Percentiles rank a stretch among this genome's conserved stretches.
Evolutionary conservation across 2,329 filamentous ascomycete genomes (phyloP).

Genomic region (Venturia asperata): DNA sequence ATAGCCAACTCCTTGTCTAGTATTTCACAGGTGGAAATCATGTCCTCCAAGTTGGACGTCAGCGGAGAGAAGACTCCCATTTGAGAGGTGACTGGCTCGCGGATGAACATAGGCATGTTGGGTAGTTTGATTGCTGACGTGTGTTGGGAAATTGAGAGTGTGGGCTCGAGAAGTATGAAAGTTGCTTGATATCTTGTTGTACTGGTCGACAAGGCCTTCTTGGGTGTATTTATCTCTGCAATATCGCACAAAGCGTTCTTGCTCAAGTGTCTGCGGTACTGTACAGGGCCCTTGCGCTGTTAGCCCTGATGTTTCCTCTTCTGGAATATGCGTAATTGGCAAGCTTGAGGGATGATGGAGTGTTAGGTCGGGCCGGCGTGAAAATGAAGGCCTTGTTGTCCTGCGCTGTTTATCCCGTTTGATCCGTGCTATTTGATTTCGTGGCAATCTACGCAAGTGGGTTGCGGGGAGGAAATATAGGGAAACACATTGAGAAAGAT

Average conservation of each 20-base stretch:
- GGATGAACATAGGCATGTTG: constrained; percentile 18
- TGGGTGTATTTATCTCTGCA: constrained; percentile 4
- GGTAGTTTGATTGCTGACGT: neutral
- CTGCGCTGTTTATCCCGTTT: neutral
- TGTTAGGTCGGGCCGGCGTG: neutral
- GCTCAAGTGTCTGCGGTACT: neutral
- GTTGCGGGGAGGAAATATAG: neutral
- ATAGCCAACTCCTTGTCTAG: constrained; percentile 11
- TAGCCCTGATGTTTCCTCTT: constrained; percentile 8
- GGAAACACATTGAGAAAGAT: constrained; percentile 5
- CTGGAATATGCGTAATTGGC: neutral
- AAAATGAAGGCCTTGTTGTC: neutral
- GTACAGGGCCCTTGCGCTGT: neutral
- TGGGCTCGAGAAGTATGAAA: neutral
- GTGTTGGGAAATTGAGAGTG: neutral
- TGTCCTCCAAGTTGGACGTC: constrained; percentile 19
- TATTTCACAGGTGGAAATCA: constrained; percentile 15
- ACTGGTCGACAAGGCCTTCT: neutral
- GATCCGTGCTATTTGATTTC: constrained; percentile 4
- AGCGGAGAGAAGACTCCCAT: constrained; percentile 9
- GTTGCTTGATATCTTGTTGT: neutral
- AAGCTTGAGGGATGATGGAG: neutral
- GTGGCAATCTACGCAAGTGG: constrained; percentile 3
- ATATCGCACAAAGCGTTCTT: neutral
- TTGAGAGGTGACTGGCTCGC: constrained; percentile 1